Base-by-base conservation (phyloP, 495 filamentous ascomycete species). In the Hypoxylon trugodes region DNA sequence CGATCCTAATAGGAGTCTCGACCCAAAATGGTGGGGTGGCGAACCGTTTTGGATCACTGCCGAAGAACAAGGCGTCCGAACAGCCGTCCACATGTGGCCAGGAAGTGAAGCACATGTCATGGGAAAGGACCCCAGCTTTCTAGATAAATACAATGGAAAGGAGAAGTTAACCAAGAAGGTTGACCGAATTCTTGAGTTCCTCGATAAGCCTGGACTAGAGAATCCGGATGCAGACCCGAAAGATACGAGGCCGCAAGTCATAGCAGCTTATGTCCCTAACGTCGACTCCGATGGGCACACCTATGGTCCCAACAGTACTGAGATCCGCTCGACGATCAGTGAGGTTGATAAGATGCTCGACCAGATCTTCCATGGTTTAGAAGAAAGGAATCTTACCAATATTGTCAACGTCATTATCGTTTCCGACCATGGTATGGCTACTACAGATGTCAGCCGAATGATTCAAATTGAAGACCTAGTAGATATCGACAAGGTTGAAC, bases 341-440 rank as follows among this genome's bases (percentile, higher is more conserved):
- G 70, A 82, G 38, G 93, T 92, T 0, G 95, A 99, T 72, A 73
- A 62, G 1, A 91, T 98, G 89, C 80, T 99, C 0, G 87, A 84
- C 4, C 63, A 77, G 3, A 74, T 99, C 6, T 89, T 99, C 67
- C 68, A 80, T 6, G 93, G 93, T 0, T 76, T 99, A 0, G 82
- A 94, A 56, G 78, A 82, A 25, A 87, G 95, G 19, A 96, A 97
- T 68, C 79, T 98, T 12, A 96, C 93, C 0, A 71, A 88, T 7
- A 87, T 98, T 40, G 90, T 97, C 68, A 99, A 99, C 63, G 83
- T 99, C n/a, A 86, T 99, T 28, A 84, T 99, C n/a, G 93, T 99
- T 12, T 96, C 92, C 8, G 95, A 99, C 73, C 95, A 99, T 68
- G 95, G 95, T 16, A 99, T 99, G 95, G 94, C 94, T 3, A 94